These are phyloP conservation scores for Nemania sp. DNA, from an alignment of 2,329 filamentous ascomycete species.

Conservation along the genomic window DNA sequence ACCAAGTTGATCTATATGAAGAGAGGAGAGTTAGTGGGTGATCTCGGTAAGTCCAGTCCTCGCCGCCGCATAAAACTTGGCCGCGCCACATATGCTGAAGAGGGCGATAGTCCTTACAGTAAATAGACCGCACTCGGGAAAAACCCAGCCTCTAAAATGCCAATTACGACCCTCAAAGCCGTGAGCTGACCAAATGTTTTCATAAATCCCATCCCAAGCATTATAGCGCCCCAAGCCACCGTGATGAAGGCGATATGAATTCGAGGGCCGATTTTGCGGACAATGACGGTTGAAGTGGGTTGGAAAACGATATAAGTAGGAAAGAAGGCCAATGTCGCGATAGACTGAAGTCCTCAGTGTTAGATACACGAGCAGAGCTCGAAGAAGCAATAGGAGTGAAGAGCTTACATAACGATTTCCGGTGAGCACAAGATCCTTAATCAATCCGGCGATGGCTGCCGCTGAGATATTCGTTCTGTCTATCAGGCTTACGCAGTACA, in stretches of 20 bases:
- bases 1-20: constrained; percentile 60
- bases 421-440: constrained; percentile 49
- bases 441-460: constrained; percentile 71
- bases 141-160: constrained; percentile 69
- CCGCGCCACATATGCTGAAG: too few species aligned
- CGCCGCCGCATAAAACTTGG: too few species aligned
- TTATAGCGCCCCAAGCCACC: constrained; percentile 61
- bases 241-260: constrained; percentile 58
- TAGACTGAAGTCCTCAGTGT: constrained; percentile 44
- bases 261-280: constrained; percentile 67
- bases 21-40: neutral
- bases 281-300: constrained; percentile 69
- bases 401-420: constrained; percentile 44
- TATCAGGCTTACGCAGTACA: constrained; percentile 79
- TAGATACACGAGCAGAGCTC: neutral
- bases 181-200: constrained; percentile 55
- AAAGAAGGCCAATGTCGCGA: constrained; percentile 75
- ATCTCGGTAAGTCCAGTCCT: neutral
- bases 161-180: constrained; percentile 61
- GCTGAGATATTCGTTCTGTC: constrained; percentile 77
- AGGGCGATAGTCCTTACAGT: constrained; percentile 47
- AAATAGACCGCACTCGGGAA: constrained; percentile 73
- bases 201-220: constrained; percentile 69
- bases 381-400: neutral
- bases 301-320: constrained; percentile 73